Conservation (phyloP, 345 rosid genomes). For the Psidium friedrichsthalianum region DNA sequence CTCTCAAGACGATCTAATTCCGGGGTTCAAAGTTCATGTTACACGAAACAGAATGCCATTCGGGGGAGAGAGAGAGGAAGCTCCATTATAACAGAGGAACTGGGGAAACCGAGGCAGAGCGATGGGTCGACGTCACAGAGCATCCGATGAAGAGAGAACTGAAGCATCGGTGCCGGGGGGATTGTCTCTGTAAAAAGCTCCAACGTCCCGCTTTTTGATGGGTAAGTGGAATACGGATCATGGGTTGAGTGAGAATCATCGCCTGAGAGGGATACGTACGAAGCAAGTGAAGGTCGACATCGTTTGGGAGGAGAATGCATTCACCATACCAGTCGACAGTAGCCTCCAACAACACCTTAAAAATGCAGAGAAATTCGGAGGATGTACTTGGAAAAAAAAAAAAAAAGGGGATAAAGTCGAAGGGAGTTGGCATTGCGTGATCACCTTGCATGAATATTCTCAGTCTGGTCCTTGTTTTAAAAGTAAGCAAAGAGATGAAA, state of each 20-base stretch:
- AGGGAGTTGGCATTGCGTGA: constrained; percentile 20
- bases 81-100: not conserved
- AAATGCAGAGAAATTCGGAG: constrained; percentile 10
- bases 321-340: not conserved
- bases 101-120: not conserved
- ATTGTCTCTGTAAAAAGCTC: not conserved
- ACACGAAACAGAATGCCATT: not conserved
- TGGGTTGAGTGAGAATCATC: not conserved
- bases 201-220: not conserved
- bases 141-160: not conserved
- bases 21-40: not conserved
- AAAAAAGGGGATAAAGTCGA: constrained; percentile 9
- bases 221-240: not conserved
- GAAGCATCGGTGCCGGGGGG: not conserved
- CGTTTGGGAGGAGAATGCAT: not conserved
- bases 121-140: constrained; percentile 1
- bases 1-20: not conserved
- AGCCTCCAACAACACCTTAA: constrained; percentile 10
- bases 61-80: not conserved
- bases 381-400: constrained; percentile 53
- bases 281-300: not conserved
- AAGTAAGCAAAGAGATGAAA: constrained; percentile 16
- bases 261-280: not conserved
- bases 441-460: constrained; percentile 9
- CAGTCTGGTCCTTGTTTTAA: not conserved